Evolutionary conservation across 2,329 filamentous ascomycete genomes (phyloP), one percentile per base, ranked within the genome.

Genomic region (Sarocladiaceae sp.): DNA sequence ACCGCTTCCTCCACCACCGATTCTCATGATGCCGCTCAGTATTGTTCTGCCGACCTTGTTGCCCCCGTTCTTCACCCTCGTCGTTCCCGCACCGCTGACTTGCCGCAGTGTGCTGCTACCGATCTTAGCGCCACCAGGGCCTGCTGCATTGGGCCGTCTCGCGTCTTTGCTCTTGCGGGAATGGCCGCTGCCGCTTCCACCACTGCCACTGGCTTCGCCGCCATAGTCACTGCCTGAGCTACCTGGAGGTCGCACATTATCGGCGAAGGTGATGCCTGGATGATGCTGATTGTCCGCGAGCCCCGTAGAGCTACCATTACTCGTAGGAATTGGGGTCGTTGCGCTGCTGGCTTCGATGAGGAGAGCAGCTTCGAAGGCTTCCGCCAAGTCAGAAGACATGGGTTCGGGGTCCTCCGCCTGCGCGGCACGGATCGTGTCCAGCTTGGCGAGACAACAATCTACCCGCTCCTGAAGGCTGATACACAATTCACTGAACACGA

Each of bases 401-500:
- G 37, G 37, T 6, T 31, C 21, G 7, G 18, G 19, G 26, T 32
- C 24, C 6, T 39, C 29, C 2, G 39, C 29, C 18, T 72, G 68
- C 12, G 58, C 59, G 16, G 58, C 59, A 3, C 72, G 72, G 6
- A 68, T 55, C 3, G 60, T 56, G 45, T 78, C 72, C 4, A 77
- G 63, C 43, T 68, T 69, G 12, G 67, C 65, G 33, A 76, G 66
- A 49, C 75, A 80, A 3, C 68, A 64, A 33, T 75, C 68, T 2
- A 75, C 68, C 6, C 73, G 72, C 44, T 60, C 61, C 47, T 80
- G 74, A 3, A 81, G 61, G 3, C 57, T 58, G 32, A 67, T 49
- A 50, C 76, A 80, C n/a, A 72, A 53, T 1, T 62, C 62, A 51
- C 78, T 71, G 51, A 81, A 81, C 16, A 68, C 58, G 24, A 70